Conservation (phyloP, 169 alveolate genomes). For the Neospora caninum region DNA sequence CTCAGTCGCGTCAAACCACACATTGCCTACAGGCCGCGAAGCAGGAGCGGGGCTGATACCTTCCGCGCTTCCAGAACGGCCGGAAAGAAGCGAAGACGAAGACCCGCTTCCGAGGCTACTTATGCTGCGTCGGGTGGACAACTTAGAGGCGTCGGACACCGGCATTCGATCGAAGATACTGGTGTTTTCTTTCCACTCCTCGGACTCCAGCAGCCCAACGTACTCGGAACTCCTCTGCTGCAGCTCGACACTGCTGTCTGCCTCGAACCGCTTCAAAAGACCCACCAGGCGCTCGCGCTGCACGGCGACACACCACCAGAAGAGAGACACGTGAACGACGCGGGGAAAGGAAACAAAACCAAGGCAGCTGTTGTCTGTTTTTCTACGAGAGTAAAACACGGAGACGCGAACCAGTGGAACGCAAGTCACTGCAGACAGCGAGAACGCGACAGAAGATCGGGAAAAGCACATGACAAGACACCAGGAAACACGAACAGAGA, state of each 20-base stretch:
- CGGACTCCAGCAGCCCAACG: constrained; percentile 34
- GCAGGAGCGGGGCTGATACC: neutral
- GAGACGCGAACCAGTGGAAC: too few species aligned
- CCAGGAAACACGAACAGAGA: too few species aligned
- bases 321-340: too few species aligned
- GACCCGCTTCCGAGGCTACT: neutral
- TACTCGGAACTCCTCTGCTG: constrained; percentile 52
- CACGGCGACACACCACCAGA: neutral
- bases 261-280: constrained; percentile 11
- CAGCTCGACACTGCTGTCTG: constrained; percentile 24
- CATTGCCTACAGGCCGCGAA: constrained; percentile 34
- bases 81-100: neutral
- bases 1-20: constrained; percentile 55
- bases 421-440: too few species aligned
- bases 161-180: constrained; percentile 55
- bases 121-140: neutral
- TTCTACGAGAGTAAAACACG: too few species aligned
- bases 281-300: constrained; percentile 33
- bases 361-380: too few species aligned
- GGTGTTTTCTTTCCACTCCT: constrained; percentile 41
- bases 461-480: too few species aligned
- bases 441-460: too few species aligned
- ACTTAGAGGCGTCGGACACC: constrained; percentile 12
- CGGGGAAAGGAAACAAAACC: too few species aligned
- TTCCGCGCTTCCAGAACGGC: neutral